Evolutionary conservation across 2,329 filamentous ascomycete species (phyloP).

Genomic region (Trichoderma atroviride): DNA sequence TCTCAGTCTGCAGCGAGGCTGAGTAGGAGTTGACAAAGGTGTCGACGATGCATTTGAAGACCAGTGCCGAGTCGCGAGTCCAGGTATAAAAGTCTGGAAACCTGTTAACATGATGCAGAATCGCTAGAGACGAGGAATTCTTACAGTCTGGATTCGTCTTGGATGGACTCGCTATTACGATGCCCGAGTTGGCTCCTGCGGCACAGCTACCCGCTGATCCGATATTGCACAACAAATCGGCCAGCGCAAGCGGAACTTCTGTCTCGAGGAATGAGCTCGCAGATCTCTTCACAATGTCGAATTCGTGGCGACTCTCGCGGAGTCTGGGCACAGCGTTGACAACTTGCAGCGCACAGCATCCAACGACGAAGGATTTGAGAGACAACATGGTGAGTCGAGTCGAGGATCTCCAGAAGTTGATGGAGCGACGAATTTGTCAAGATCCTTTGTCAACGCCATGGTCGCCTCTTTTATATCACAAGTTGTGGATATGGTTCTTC

Average conservation of each 20-base stretch:
- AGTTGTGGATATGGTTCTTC: neutral
- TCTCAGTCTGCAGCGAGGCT: conserved; percentile 56
- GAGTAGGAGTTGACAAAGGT: neutral
- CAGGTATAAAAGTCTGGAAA: neutral
- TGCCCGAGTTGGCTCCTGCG: neutral
- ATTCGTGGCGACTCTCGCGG: neutral
- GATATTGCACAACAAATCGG: neutral
- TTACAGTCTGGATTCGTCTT: neutral
- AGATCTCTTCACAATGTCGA: neutral
- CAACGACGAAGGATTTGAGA: neutral
- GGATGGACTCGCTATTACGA: neutral
- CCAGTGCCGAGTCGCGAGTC: neutral
- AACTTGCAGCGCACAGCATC: neutral
- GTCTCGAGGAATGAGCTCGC: neutral
- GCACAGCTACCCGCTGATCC: neutral
- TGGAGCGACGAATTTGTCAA: neutral
- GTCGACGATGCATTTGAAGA: neutral
- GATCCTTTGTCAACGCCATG: neutral
- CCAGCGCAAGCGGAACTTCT: neutral
- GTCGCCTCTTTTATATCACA: neutral
- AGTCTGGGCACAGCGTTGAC: neutral
- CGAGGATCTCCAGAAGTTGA: neutral
- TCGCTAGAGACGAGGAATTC: neutral
- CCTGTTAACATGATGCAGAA: neutral
- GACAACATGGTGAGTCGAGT: neutral